These are phyloP conservation scores for Berkeleyomyces rouxiae DNA, from an alignment of 2,329 filamentous ascomycete genomes.

Conservation along the genomic window DNA sequence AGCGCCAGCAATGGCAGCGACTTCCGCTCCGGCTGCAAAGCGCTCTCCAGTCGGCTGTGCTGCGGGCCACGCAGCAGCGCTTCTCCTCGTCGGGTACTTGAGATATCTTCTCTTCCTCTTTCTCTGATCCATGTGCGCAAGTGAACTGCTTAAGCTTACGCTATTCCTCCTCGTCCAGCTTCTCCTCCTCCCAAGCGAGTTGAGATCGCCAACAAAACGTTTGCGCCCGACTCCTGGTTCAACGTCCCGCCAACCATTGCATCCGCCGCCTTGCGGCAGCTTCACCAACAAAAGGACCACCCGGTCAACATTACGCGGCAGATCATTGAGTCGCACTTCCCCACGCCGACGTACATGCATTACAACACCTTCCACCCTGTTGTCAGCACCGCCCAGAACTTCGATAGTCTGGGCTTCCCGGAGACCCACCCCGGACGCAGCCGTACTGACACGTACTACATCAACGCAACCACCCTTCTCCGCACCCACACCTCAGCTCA, in stretches of 20 bases:
- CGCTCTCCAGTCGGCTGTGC: neutral
- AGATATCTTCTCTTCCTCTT: neutral
- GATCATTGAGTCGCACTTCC: slow-evolving; percentile 83
- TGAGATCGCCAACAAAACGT: slow-evolving; percentile 45
- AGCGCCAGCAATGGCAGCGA: neutral
- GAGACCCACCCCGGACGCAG: slow-evolving; percentile 73
- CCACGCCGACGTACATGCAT: slow-evolving; percentile 51
- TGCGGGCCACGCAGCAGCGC: neutral
- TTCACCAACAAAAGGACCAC: slow-evolving; percentile 87
- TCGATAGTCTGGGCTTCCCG: slow-evolving; percentile 90
- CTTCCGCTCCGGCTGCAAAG: neutral
- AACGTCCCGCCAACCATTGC: slow-evolving; percentile 68
- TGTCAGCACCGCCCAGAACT: slow-evolving; percentile 75
- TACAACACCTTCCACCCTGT: slow-evolving; percentile 70
- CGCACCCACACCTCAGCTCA: slow-evolving; percentile 92
- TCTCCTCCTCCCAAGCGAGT: slow-evolving; percentile 20
- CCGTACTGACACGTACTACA: slow-evolving; percentile 86
- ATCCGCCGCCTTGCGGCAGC: slow-evolving; percentile 51
- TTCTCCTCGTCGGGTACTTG: slow-evolving; percentile 8
- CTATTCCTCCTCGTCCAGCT: neutral
- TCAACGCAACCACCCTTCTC: slow-evolving; percentile 69
- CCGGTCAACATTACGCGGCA: slow-evolving; percentile 79
- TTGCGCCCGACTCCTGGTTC: slow-evolving; percentile 63
- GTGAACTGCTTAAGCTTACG: slow-evolving; percentile 4
- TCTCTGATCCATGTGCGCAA: neutral